Evolutionary conservation across 352 stramenopile genomes (phyloP).

Genomic region (Stramenopiles sp.): DNA sequence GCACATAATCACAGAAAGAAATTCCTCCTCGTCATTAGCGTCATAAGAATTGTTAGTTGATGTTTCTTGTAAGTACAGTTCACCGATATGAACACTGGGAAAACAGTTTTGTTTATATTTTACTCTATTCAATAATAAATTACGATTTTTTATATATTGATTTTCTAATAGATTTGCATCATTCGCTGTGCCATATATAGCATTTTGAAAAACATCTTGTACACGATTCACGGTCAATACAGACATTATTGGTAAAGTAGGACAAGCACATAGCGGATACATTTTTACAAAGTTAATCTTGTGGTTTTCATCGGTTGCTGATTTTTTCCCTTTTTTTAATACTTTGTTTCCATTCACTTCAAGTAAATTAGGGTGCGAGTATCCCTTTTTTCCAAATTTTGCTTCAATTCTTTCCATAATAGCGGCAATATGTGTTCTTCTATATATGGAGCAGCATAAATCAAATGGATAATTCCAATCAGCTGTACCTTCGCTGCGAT

Average conservation of each 20-base stretch:
- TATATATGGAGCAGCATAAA: constrained; percentile 52
- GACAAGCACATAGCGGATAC: constrained; percentile 32
- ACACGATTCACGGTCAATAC: constrained; percentile 60
- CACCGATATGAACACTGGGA: constrained; percentile 47
- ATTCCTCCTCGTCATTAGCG: constrained; percentile 13
- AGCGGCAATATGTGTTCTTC: constrained; percentile 19
- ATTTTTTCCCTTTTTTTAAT: constrained; percentile 16
- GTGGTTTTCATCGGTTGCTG: constrained; percentile 15
- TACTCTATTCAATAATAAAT: constrained; percentile 30
- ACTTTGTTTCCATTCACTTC: constrained; percentile 36
- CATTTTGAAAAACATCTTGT: constrained; percentile 45
- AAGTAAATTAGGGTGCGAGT: constrained; percentile 36
- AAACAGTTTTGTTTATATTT: constrained; percentile 36
- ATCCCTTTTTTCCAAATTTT: constrained; percentile 21
- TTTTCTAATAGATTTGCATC: constrained; percentile 13
- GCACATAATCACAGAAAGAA: constrained; percentile 45
- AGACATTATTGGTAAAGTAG: constrained; percentile 34
- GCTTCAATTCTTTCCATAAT: constrained; percentile 23
- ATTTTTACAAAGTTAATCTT: too few relatives aligned
- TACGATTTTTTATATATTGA: constrained; percentile 21
- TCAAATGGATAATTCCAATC: constrained; percentile 65
- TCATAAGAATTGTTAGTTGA: constrained; percentile 9
- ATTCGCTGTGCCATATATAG: constrained; percentile 28
- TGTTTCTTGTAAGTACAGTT: constrained; percentile 30
- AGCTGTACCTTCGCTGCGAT: constrained; percentile 25